phyloP scores from a whole-genome alignment of 139 green algal genomes.

The Limnomonas spitsbergensis region DNA sequence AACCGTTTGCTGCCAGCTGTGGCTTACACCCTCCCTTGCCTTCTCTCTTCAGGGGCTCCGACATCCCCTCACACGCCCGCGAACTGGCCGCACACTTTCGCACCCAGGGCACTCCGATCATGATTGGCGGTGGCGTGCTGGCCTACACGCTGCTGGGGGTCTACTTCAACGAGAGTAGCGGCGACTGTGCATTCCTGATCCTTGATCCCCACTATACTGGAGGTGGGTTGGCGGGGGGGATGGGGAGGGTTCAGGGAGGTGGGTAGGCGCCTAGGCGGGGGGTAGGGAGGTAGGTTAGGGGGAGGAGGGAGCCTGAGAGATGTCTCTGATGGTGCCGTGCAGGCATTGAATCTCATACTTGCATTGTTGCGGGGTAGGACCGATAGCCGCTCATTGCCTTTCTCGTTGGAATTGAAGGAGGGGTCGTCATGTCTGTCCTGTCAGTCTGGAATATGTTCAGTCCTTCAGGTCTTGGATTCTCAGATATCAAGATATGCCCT shows the following conservation, averaged over 20 bases:
- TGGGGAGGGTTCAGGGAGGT: neutral
- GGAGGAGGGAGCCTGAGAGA: neutral
- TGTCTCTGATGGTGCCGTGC: neutral
- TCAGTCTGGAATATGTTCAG: too few species aligned
- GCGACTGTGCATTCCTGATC: conserved; percentile 89
- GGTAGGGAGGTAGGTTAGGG: too few species aligned
- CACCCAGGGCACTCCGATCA: conserved; percentile 69
- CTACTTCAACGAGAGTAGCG: conserved; percentile 79
- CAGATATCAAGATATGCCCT: too few species aligned
- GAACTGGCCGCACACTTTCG: conserved; percentile 83
- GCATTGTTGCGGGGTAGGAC: too few species aligned
- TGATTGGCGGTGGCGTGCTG: conserved; percentile 92
- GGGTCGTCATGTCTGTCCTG: too few species aligned
- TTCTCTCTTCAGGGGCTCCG: conserved; percentile 67
- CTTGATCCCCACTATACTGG: conserved; percentile 95
- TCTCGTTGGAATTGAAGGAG: too few species aligned
- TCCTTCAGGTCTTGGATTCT: too few species aligned
- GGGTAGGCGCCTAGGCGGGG: conserved; percentile 6
- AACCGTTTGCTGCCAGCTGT: too few species aligned
- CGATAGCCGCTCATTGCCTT: too few species aligned
- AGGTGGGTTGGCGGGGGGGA: conserved; percentile 32
- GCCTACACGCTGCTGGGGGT: conserved; percentile 92
- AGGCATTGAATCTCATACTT: too few species aligned
- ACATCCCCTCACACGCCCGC: conserved; percentile 74
- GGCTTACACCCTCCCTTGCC: too few species aligned